phyloP scores from a whole-genome alignment of 306 rosid genomes.

The Trifolium fragiferum region DNA sequence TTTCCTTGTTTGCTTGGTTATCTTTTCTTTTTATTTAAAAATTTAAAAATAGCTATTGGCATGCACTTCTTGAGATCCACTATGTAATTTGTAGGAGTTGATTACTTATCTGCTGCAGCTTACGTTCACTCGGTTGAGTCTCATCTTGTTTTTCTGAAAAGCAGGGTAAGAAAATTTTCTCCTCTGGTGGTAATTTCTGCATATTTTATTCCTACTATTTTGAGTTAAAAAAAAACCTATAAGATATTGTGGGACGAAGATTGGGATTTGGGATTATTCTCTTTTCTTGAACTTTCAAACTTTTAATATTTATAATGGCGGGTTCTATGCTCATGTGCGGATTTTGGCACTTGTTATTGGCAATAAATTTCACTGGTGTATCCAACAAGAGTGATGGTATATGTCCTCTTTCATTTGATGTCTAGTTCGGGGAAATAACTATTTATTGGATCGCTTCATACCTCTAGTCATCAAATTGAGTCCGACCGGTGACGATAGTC shows the following conservation, averaged over 20 bases:
- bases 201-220: not conserved
- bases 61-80: not conserved
- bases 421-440: slow-evolving; percentile 1
- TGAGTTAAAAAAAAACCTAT: slow-evolving; percentile 8
- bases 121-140: slow-evolving; percentile 51
- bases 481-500: not conserved
- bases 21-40: not conserved
- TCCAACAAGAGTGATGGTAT: slow-evolving; percentile 20
- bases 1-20: not conserved
- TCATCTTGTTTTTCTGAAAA: slow-evolving; percentile 48
- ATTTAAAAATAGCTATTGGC: not conserved
- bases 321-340: slow-evolving; percentile 9
- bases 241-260: slow-evolving; percentile 13
- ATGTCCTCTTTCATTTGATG: slow-evolving; percentile 15
- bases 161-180: slow-evolving; percentile 51
- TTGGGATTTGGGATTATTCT: not conserved
- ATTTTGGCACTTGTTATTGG: slow-evolving; percentile 15
- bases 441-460: slow-evolving; percentile 29
- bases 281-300: slow-evolving; percentile 30
- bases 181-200: not conserved
- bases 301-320: slow-evolving; percentile 1
- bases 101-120: slow-evolving; percentile 56
- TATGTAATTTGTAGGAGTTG: slow-evolving; percentile 52
- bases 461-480: slow-evolving; percentile 21
- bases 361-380: slow-evolving; percentile 28